Conservation (phyloP, 2,329 filamentous ascomycete genomes). For the Neonectria hederae region DNA sequence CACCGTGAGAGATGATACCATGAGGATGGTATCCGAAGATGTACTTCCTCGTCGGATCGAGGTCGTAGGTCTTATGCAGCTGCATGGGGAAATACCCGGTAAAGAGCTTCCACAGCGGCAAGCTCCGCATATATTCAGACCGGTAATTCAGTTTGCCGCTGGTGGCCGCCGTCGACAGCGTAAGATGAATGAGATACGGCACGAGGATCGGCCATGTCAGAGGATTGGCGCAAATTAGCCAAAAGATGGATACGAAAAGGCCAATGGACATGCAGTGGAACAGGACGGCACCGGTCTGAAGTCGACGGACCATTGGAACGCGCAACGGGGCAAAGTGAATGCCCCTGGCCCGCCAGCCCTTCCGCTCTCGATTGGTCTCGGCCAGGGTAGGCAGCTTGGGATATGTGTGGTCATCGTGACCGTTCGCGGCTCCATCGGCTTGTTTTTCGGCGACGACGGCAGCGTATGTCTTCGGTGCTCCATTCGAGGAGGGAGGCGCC, state of each 20-base stretch:
- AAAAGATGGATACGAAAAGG: constrained; percentile 81
- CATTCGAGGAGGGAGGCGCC: constrained; percentile 27
- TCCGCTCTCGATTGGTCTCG: constrained; percentile 38
- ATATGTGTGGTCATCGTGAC: constrained; percentile 35
- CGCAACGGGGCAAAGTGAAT: constrained; percentile 87
- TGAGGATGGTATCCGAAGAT: constrained; percentile 98
- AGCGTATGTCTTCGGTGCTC: constrained; percentile 36
- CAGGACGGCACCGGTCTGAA: constrained; percentile 82
- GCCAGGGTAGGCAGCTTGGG: constrained; percentile 40
- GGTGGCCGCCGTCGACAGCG: constrained; percentile 80
- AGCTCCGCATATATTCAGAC: constrained; percentile 76
- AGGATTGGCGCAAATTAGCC: constrained; percentile 89
- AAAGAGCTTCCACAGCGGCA: constrained; percentile 86
- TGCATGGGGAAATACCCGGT: constrained; percentile 91
- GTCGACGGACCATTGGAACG: constrained; percentile 73
- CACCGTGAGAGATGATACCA: constrained; percentile 97
- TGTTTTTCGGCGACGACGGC: constrained; percentile 28
- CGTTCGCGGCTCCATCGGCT: constrained; percentile 13
- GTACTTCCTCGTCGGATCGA: constrained; percentile 87
- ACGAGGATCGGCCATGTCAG: constrained; percentile 84
- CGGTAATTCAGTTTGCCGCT: constrained; percentile 80
- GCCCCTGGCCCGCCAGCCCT: constrained; percentile 54
- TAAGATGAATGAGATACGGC: constrained; percentile 83
- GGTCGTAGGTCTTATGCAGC: constrained; percentile 83
- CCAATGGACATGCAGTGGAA: constrained; percentile 77